Conservation (phyloP, 305 asterid genomes). For the Solanum hybrid region DNA sequence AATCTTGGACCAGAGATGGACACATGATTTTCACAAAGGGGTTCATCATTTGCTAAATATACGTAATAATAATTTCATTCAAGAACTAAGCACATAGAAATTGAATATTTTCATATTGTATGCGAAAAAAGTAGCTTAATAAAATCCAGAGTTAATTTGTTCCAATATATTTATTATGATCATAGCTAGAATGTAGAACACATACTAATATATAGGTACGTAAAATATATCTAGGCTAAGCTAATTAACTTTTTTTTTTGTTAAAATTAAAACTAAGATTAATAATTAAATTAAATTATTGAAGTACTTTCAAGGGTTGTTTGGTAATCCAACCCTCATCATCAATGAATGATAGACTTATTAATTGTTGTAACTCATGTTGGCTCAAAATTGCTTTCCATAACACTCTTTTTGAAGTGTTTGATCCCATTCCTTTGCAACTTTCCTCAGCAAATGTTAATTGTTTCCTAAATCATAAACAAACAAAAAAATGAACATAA, state of each 20-base stretch:
- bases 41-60: neutral
- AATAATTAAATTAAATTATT: neutral
- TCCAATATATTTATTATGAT: neutral
- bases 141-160: neutral
- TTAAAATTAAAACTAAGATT: neutral
- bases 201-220: neutral
- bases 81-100: neutral
- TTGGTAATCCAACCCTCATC: slow-evolving; percentile 25
- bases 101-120: neutral
- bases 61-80: neutral
- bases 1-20: neutral
- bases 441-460: slow-evolving; percentile 26
- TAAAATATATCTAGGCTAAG: neutral
- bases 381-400: slow-evolving; percentile 27
- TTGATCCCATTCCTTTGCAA: slow-evolving; percentile 36
- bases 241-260: neutral
- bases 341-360: slow-evolving; percentile 25
- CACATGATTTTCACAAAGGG: neutral
- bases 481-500: neutral
- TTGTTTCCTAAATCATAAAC: slow-evolving; percentile 11
- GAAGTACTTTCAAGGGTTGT: slow-evolving; percentile 14
- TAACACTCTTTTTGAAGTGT: slow-evolving; percentile 19
- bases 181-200: neutral
- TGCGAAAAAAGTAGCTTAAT: neutral
- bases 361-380: slow-evolving; percentile 1